Evolutionary conservation across 257 asterid species (phyloP).

Genomic region (Scutellaria barbata): DNA sequence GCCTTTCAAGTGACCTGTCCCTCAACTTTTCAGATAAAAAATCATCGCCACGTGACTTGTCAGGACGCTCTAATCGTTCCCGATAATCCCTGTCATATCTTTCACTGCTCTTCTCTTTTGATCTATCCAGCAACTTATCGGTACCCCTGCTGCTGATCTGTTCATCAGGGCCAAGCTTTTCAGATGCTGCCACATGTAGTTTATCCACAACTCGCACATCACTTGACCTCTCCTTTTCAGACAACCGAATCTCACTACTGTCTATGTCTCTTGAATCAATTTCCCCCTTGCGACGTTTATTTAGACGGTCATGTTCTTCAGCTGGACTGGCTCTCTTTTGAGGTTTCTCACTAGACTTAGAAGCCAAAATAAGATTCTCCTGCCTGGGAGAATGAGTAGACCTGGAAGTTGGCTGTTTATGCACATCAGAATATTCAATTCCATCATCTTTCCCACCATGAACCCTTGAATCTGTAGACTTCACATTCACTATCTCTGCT

Average conservation of each 20-base stretch:
- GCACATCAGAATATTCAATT: constrained; percentile 58
- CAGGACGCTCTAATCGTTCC: constrained; percentile 78
- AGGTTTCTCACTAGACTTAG: constrained; percentile 67
- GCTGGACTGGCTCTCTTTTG: constrained; percentile 85
- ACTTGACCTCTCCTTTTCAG: constrained; percentile 74
- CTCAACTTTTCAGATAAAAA: constrained; percentile 69
- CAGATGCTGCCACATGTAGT: constrained; percentile 52
- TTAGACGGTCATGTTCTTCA: constrained; percentile 80
- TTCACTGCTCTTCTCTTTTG: constrained; percentile 80
- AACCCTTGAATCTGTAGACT: constrained; percentile 61
- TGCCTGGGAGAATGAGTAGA: constrained; percentile 77
- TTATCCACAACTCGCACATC: constrained; percentile 65
- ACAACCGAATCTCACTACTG: constrained; percentile 58
- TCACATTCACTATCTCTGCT: constrained; percentile 51
- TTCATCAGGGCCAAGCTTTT: constrained; percentile 68
- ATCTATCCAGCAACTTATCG: constrained; percentile 70
- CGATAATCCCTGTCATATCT: constrained; percentile 83
- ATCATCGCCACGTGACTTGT: constrained; percentile 84
- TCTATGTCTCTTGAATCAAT: constrained; percentile 72
- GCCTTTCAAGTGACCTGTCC: constrained; percentile 84
- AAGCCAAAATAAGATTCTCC: constrained; percentile 52
- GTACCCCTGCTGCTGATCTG: constrained; percentile 52
- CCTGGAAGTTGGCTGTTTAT: constrained; percentile 62
- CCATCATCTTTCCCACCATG: constrained; percentile 67
- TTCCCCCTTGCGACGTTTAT: constrained; percentile 90